Base-by-base conservation (phyloP, 768 basidiomycete species). In the Trametes sanguinea region DNA sequence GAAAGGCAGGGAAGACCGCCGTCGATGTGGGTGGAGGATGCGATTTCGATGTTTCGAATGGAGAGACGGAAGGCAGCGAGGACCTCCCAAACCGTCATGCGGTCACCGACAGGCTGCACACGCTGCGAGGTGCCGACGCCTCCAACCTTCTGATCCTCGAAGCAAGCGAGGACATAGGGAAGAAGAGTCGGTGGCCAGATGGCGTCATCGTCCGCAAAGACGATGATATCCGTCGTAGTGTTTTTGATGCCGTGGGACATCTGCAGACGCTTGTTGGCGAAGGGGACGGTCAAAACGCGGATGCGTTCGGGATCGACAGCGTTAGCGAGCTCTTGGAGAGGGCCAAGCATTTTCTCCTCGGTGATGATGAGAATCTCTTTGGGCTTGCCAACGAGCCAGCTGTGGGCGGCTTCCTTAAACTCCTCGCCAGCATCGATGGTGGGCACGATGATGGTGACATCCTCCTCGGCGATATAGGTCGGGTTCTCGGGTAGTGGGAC, bases 401-500 rank as follows among this genome's bases (percentile, higher is more conserved):
- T 89, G 76, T 90, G 83, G 37, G 94, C 94, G 43, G 93, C 93
- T 74, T 94, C 90, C 78, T 93, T 92, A 81, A 95, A 95, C 75
- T 94, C 93, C 75, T 95, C 93, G 52, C 94, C 95, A 2, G 95
- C 94, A 73, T 97, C 94, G 71, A 97, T 95, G 63, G 94, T 96
- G 42, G 94, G 94, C 2, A 96, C 95, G 62, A 97, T 94, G 72
- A 96, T 95, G 44, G 94, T 97, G 66, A 97, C 94, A 78, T 97
- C 94, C 72, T 97, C 94, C 1, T 85, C 81, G 54, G 94, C 90
- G 69, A 91, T 78, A 73, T 95, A 96, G 22, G 94, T 95, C 1
- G 94, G 93, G 72, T 93, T 89, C 78, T 90, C 86, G 53, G 94
- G 94, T 13, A 95, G 77, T 1, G 93, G 94, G 48, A 96, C 85